Conservation (phyloP, 164 flowering plant species). For the Stephania cephalantha region DNA sequence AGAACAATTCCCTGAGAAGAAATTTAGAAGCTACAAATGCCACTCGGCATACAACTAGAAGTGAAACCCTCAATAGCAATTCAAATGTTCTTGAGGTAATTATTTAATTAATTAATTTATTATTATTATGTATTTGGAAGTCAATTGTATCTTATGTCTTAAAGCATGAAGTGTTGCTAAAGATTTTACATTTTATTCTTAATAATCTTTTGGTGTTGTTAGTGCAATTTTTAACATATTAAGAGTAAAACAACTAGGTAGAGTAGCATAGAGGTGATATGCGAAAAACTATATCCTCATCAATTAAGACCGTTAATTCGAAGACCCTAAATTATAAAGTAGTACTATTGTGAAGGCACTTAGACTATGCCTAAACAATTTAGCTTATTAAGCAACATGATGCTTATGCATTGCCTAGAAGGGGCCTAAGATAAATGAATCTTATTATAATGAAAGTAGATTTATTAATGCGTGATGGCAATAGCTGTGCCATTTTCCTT, state of each 20-base stretch:
- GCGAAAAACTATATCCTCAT: neutral
- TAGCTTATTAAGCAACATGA: too few species aligned
- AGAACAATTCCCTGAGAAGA: conserved; percentile 61
- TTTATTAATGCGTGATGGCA: too few species aligned
- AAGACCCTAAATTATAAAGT: too few species aligned
- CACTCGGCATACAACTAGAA: conserved; percentile 34
- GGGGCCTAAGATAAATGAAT: too few species aligned
- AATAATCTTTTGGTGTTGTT: neutral
- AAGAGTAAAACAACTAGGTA: neutral
- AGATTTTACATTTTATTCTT: neutral
- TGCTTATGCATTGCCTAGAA: too few species aligned
- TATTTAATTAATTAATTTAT: neutral
- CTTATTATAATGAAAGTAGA: too few species aligned
- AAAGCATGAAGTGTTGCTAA: neutral
- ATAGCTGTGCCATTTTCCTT: too few species aligned
- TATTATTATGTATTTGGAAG: neutral
- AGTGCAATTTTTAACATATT: neutral
- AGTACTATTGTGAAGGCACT: too few species aligned
- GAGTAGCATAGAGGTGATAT: neutral
- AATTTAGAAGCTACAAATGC: conserved; percentile 45
- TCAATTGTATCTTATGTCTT: too few species aligned
- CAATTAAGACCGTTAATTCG: neutral
- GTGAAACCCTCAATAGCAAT: conserved; percentile 29
- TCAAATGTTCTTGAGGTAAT: conserved; percentile 42
- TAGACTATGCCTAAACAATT: too few species aligned